Evolutionary conservation across 2,329 filamentous ascomycete species (phyloP).

Genomic region (Lachnellula cervina): DNA sequence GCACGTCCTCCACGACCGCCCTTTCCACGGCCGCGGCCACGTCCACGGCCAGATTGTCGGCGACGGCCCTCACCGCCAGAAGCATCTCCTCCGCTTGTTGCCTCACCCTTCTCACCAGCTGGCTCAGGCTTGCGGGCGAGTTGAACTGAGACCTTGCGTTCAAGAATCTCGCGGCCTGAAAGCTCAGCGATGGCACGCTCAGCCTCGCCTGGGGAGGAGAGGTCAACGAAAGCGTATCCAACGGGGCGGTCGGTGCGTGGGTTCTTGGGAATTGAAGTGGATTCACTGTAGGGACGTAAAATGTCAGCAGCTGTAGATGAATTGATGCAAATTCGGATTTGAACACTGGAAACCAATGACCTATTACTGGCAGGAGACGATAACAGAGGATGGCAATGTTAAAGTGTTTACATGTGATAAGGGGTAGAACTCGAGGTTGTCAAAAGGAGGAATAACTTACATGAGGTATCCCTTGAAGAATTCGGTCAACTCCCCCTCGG

Average conservation of each 20-base stretch:
- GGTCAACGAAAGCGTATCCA: slow-evolving; percentile 97
- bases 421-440: not conserved
- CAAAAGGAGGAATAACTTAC: slow-evolving; percentile 55
- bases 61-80: slow-evolving; percentile 61
- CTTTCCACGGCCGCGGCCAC: slow-evolving; percentile 62
- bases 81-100: slow-evolving; percentile 65
- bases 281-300: slow-evolving; percentile 61
- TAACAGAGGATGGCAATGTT: no score
- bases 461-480: slow-evolving; percentile 99
- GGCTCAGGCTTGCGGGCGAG: slow-evolving; percentile 95
- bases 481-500: slow-evolving; percentile 99
- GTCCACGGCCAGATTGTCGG: slow-evolving; percentile 58
- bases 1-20: slow-evolving; percentile 60
- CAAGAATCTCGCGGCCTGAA: slow-evolving; percentile 94
- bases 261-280: slow-evolving; percentile 98
- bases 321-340: no score
- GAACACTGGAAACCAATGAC: no score
- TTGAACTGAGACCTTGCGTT: slow-evolving; percentile 98
- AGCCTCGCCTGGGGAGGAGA: slow-evolving; percentile 89
- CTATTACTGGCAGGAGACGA: no score
- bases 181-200: slow-evolving; percentile 93
- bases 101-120: slow-evolving; percentile 69
- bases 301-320: slow-evolving; percentile 32
- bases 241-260: slow-evolving; percentile 97
- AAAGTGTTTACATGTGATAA: not conserved